Conservation (phyloP, 345 rosid genomes). For the Lumnitzera littorea region DNA sequence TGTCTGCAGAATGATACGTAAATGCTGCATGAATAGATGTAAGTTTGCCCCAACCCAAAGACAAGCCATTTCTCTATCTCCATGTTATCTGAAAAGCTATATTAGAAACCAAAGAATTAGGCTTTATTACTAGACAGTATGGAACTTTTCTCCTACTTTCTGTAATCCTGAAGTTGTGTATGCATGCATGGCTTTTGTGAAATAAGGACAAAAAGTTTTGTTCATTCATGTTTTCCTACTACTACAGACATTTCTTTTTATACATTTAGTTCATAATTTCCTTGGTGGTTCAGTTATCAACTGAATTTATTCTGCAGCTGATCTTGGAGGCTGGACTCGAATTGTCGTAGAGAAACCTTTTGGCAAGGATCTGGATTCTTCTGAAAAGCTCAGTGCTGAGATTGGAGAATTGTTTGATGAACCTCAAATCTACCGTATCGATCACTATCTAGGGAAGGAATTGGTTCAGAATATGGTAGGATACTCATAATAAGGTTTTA, state of each 20-base stretch:
- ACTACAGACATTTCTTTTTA: not conserved
- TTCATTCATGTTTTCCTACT: too few relatives aligned
- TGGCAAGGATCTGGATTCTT: slow-evolving; percentile 79
- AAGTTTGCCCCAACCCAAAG: slow-evolving; percentile 19
- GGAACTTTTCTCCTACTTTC: too few relatives aligned
- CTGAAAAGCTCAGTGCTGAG: slow-evolving; percentile 77
- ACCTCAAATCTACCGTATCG: slow-evolving; percentile 87
- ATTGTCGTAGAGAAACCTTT: slow-evolving; percentile 96
- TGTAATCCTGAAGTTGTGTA: too few relatives aligned
- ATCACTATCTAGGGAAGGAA: slow-evolving; percentile 96
- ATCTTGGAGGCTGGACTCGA: slow-evolving; percentile 95
- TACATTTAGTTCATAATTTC: not conserved
- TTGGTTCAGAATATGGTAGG: slow-evolving; percentile 94
- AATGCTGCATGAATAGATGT: slow-evolving; percentile 86
- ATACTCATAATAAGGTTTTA: slow-evolving; percentile 1
- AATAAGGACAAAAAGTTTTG: too few relatives aligned
- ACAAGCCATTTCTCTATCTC: not conserved
- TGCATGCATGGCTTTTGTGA: too few relatives aligned
- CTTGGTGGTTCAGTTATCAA: not conserved
- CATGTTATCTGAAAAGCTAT: too few relatives aligned
- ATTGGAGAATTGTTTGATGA: slow-evolving; percentile 91
- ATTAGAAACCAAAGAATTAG: too few relatives aligned
- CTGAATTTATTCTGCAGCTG: slow-evolving; percentile 38
- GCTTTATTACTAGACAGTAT: too few relatives aligned
- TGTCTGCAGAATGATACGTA: slow-evolving; percentile 84